A percentile compares a stretch with the other conserved stretches of the same genome.
Evolutionary conservation across 2,329 filamentous ascomycete species (phyloP).

Genomic region (Aspergillus pseudoterreus): DNA sequence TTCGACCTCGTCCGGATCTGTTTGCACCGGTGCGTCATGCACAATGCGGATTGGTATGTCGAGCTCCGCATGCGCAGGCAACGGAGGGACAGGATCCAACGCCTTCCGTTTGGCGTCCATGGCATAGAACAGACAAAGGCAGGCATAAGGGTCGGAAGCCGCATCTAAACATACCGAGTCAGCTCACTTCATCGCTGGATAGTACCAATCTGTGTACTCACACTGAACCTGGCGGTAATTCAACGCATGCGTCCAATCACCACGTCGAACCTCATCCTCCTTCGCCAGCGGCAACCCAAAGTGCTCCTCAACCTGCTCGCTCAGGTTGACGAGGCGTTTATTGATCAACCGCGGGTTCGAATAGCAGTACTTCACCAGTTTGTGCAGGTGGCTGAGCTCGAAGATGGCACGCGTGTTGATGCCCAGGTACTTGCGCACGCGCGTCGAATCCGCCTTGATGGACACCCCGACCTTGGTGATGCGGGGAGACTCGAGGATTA

Average conservation of each 20-base stretch:
- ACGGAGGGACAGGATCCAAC: conserved; percentile 67
- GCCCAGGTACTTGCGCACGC: conserved; percentile 63
- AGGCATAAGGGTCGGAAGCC: conserved; percentile 79
- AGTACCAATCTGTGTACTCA: conserved; percentile 46
- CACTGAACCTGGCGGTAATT: conserved; percentile 63
- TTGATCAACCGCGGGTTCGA: conserved; percentile 58
- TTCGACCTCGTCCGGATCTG: conserved; percentile 12
- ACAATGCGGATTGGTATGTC: conserved; percentile 54
- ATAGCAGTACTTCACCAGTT: conserved; percentile 65
- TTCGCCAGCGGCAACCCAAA: conserved; percentile 74
- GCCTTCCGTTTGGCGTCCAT: conserved; percentile 65
- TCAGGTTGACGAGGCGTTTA: conserved; percentile 63
- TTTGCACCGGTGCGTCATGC: conserved; percentile 1
- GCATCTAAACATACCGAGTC: conserved; percentile 53
- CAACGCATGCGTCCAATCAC: conserved; percentile 69
- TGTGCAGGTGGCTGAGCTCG: conserved; percentile 80
- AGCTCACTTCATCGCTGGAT: conserved; percentile 20
- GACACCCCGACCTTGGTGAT: conserved; percentile 75
- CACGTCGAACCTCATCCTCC: conserved; percentile 62
- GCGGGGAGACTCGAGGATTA: conserved; percentile 66
- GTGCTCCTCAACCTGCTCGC: conserved; percentile 65
- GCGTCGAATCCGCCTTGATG: conserved; percentile 67
- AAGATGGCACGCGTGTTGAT: conserved; percentile 66
- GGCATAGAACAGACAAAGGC: conserved; percentile 66
- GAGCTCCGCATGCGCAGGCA: conserved; percentile 66